Conservation (phyloP, 2,329 filamentous ascomycete species). For the Aspergillus sp. region DNA sequence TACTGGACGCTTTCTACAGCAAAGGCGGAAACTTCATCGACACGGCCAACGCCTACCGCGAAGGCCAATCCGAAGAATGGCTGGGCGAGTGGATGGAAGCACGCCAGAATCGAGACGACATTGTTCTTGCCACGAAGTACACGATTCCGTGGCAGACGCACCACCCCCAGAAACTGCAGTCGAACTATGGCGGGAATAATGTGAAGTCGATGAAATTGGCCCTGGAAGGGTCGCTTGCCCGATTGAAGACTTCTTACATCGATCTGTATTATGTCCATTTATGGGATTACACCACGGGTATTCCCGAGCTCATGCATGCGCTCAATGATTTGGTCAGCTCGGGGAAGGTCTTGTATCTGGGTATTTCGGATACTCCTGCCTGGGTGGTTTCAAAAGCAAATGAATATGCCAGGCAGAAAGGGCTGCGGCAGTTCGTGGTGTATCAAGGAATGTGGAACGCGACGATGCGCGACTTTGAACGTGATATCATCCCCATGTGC, state of each 20-base stretch:
- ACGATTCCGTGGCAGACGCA: constrained; percentile 37
- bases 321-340: constrained; percentile 59
- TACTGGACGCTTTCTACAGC: constrained; percentile 50
- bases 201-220: constrained; percentile 30
- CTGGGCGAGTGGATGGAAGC: constrained; percentile 53
- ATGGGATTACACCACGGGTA: constrained; percentile 66
- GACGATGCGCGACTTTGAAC: constrained; percentile 64
- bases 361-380: constrained; percentile 67
- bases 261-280: constrained; percentile 39
- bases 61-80: constrained; percentile 48
- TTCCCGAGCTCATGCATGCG: constrained; percentile 67
- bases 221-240: constrained; percentile 28
- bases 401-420: constrained; percentile 64
- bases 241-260: constrained; percentile 37
- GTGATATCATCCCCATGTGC: constrained; percentile 68
- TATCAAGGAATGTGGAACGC: constrained; percentile 67
- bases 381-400: constrained; percentile 57
- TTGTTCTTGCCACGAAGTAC: constrained; percentile 58
- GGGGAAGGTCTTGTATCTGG: constrained; percentile 68
- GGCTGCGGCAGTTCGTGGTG: constrained; percentile 67
- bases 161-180: constrained; percentile 26
- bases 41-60: constrained; percentile 51
- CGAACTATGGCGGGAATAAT: constrained; percentile 44
- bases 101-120: constrained; percentile 47
- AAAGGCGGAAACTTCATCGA: constrained; percentile 55